These are phyloP conservation scores for Secale cereale DNA, from an alignment of 176 grass and related monocot species.

Conservation along the genomic window DNA sequence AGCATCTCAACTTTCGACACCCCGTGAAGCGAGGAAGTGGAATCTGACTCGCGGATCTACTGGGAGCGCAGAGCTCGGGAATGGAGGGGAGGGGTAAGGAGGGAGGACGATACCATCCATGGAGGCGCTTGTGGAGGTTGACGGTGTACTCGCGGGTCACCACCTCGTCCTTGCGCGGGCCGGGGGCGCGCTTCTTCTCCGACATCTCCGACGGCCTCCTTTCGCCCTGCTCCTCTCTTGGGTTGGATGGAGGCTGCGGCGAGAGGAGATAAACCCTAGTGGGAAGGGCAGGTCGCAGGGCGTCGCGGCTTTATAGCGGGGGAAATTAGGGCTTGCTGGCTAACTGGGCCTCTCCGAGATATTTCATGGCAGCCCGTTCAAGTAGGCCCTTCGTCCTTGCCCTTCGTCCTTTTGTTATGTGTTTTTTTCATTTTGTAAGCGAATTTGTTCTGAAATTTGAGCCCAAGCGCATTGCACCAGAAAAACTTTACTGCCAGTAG, in stretches of 20 bases:
- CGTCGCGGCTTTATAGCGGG: slow-evolving; percentile 13
- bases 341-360: neutral
- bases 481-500: neutral
- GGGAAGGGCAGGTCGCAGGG: neutral
- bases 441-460: too few relatives aligned
- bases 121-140: slow-evolving; percentile 75
- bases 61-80: neutral
- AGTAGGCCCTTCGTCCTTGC: neutral
- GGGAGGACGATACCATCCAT: slow-evolving; percentile 49
- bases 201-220: slow-evolving; percentile 39
- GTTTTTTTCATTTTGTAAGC: too few relatives aligned
- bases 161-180: slow-evolving; percentile 68
- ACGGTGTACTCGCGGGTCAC: slow-evolving; percentile 67
- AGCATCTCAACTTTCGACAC: neutral
- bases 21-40: neutral
- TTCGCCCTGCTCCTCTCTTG: neutral
- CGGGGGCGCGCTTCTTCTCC: slow-evolving; percentile 47
- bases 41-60: neutral
- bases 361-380: neutral
- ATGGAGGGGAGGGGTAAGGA: neutral
- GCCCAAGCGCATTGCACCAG: neutral
- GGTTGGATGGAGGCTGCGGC: slow-evolving; percentile 30
- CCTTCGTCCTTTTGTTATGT: neutral
- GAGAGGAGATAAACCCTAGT: slow-evolving; percentile 42
- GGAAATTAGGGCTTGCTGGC: slow-evolving; percentile 9